phyloP scores from a whole-genome alignment of 2,329 filamentous ascomycete genomes.

The Stagonosporopsis chrysanthemi region DNA sequence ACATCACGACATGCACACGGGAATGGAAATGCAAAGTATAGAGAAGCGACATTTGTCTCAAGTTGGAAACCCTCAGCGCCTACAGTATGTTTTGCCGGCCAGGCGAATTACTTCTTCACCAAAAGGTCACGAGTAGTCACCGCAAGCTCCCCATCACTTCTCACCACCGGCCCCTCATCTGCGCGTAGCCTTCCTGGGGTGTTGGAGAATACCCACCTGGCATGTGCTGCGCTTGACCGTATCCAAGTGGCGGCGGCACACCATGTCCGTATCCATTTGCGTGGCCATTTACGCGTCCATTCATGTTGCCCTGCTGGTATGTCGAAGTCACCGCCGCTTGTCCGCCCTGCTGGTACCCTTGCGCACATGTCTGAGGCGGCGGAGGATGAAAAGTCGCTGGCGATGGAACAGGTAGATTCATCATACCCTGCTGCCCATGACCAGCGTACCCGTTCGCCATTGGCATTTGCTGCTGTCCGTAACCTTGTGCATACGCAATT shows the following conservation, averaged over 20 bases:
- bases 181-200: neutral
- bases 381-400: neutral
- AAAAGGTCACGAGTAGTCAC: neutral
- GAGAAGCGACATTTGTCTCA: neutral
- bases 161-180: neutral
- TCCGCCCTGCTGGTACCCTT: neutral
- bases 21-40: neutral
- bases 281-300: neutral
- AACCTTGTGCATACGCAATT: constrained; percentile 7
- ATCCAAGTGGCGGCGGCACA: constrained; percentile 1
- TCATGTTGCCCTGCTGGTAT: neutral
- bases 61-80: neutral
- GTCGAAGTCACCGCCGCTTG: neutral
- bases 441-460: constrained; percentile 1
- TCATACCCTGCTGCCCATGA: constrained; percentile 15
- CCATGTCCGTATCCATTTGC: neutral
- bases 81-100: neutral
- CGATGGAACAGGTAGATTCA: constrained; percentile 3
- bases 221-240: constrained; percentile 4
- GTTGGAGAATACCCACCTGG: neutral
- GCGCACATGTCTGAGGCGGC: constrained; percentile 5
- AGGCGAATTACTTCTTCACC: neutral
- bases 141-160: neutral
- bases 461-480: constrained; percentile 8
- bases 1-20: neutral